Percentiles rank a stretch among this genome's conserved stretches.
Evolutionary conservation across 1,139 yeast species (phyloP).

Genomic region (Taphrina pruni): DNA sequence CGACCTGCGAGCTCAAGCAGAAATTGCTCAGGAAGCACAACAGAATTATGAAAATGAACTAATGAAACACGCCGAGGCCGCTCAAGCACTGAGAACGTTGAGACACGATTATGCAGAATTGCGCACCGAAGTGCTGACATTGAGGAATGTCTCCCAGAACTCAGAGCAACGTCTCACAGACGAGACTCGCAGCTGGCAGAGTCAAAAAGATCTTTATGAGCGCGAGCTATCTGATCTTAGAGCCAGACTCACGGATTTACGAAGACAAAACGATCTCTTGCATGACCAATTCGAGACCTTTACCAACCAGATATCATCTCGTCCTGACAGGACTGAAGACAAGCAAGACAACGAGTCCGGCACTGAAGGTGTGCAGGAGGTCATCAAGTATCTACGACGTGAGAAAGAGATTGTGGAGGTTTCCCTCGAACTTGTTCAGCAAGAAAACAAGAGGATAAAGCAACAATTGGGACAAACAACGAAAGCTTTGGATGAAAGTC

Average conservation of each 20-base stretch:
- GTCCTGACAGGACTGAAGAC: constrained; percentile 5
- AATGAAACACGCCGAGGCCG: constrained; percentile 63
- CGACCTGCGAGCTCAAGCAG: constrained; percentile 62
- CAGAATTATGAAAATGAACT: constrained; percentile 65
- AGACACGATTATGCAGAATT: constrained; percentile 57
- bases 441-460: constrained; percentile 60
- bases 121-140: constrained; percentile 53
- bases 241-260: constrained; percentile 61
- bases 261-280: constrained; percentile 69
- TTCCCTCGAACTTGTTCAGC: constrained; percentile 59
- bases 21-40: constrained; percentile 61
- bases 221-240: constrained; percentile 61
- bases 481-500: constrained; percentile 51
- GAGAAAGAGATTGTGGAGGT: constrained; percentile 77
- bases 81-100: constrained; percentile 56
- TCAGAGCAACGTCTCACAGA: constrained; percentile 50
- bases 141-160: constrained; percentile 52
- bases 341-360: constrained; percentile 41
- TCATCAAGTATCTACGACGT: constrained; percentile 68
- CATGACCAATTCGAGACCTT: constrained; percentile 70
- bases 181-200: constrained; percentile 54
- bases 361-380: constrained; percentile 59
- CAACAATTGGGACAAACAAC: constrained; percentile 51
- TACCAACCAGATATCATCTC: constrained; percentile 45
- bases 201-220: constrained; percentile 57